Conservation (phyloP, 225 moss, liverwort and hornwort species). For the Polytrichum commune region DNA sequence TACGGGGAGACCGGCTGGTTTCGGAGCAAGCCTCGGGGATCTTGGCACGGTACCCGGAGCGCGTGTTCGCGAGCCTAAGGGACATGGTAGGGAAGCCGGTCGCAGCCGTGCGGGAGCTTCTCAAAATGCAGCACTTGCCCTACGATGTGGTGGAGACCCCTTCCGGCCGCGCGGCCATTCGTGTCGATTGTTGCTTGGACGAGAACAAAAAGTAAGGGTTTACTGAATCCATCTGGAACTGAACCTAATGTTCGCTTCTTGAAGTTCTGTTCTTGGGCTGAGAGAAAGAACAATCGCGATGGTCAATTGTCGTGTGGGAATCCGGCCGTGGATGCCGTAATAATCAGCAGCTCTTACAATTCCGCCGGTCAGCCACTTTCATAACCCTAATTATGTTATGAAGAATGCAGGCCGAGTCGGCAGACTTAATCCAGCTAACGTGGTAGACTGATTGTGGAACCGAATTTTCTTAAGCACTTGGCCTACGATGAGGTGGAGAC, state of each 20-base stretch:
- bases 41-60: constrained; percentile 82
- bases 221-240: not conserved
- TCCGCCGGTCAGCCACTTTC: no score
- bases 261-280: no score
- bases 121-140: constrained; percentile 66
- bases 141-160: constrained; percentile 71
- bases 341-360: no score
- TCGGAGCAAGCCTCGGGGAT: constrained; percentile 92
- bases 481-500: constrained; percentile 76
- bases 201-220: constrained; percentile 31
- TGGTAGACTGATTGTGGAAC: no score
- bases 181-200: constrained; percentile 49
- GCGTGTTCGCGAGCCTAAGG: constrained; percentile 76
- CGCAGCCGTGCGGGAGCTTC: constrained; percentile 55
- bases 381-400: no score
- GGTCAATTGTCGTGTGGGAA: no score
- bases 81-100: constrained; percentile 86
- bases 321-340: no score
- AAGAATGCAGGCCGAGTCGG: constrained; percentile 18
- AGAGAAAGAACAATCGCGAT: no score
- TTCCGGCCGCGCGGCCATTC: constrained; percentile 66
- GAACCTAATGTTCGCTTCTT: no score
- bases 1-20: constrained; percentile 79
- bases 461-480: constrained; percentile 28
- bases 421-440: no score